A percentile compares a stretch with the other conserved stretches of the same genome.
phyloP scores from a whole-genome alignment of 768 basidiomycete species.

The Lactifluus piperatus region DNA sequence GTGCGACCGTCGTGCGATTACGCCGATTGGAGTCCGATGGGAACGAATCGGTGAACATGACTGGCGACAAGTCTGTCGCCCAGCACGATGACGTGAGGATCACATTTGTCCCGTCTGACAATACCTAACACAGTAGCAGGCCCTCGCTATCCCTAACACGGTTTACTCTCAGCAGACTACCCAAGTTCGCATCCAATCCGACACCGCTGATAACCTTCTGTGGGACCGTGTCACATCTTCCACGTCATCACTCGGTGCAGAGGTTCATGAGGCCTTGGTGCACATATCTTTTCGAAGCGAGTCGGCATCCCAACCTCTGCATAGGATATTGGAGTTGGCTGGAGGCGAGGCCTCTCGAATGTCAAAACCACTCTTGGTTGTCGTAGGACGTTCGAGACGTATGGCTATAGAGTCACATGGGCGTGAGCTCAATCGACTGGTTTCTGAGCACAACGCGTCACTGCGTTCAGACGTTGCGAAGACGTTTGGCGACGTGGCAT shows the following conservation, averaged over 20 bases:
- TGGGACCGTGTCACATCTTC: constrained; percentile 57
- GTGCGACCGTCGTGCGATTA: constrained; percentile 68
- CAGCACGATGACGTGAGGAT: constrained; percentile 27
- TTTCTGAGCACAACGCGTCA: constrained; percentile 32
- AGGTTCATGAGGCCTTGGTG: constrained; percentile 38
- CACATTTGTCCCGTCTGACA: neutral
- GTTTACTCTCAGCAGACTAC: constrained; percentile 60
- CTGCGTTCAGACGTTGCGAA: constrained; percentile 53
- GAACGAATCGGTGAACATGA: constrained; percentile 25
- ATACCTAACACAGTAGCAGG: constrained; percentile 27
- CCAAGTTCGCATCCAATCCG: constrained; percentile 59
- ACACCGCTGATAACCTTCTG: constrained; percentile 71
- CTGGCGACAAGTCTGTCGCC: constrained; percentile 21
- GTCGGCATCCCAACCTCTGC: constrained; percentile 46
- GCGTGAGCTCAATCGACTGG: constrained; percentile 47
- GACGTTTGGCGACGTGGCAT: constrained; percentile 70
- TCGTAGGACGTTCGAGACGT: constrained; percentile 67
- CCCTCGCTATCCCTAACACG: constrained; percentile 52
- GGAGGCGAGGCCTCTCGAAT: constrained; percentile 25
- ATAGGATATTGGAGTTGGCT: constrained; percentile 40
- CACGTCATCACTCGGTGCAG: constrained; percentile 23
- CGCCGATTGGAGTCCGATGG: constrained; percentile 33
- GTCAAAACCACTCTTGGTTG: constrained; percentile 48
- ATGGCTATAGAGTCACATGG: constrained; percentile 52
- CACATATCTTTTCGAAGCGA: constrained; percentile 54